These are phyloP conservation scores for Teunomyces cretensis DNA, from an alignment of 805 yeast species.

Conservation along the genomic window DNA sequence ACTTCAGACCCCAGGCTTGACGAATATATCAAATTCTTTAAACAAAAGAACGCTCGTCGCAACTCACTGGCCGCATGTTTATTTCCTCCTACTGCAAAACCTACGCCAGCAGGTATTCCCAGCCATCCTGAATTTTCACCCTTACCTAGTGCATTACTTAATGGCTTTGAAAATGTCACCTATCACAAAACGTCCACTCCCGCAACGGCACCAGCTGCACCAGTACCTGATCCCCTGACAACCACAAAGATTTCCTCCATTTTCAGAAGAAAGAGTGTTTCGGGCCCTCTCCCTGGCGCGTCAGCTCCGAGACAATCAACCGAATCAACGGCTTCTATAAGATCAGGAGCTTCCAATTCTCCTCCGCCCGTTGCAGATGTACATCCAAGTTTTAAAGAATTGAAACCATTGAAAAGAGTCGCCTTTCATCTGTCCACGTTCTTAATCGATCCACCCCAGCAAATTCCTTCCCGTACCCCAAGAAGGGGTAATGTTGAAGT, in stretches of 20 bases:
- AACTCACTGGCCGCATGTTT: not conserved
- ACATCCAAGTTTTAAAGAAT: slow-evolving; percentile 26
- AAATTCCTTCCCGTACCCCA: slow-evolving; percentile 85
- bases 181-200: slow-evolving; percentile 7
- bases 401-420: slow-evolving; percentile 41
- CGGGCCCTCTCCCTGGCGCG: slow-evolving; percentile 3
- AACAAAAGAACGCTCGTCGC: slow-evolving; percentile 21
- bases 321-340: not conserved
- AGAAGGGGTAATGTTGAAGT: slow-evolving; percentile 71
- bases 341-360: not conserved
- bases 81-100: not conserved
- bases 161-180: slow-evolving; percentile 15
- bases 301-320: slow-evolving; percentile 3
- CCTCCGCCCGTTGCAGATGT: slow-evolving; percentile 3
- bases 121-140: slow-evolving; percentile 11
- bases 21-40: slow-evolving; percentile 36
- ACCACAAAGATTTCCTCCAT: not conserved
- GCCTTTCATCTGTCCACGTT: slow-evolving; percentile 44
- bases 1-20: slow-evolving; percentile 32
- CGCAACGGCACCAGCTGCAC: not conserved
- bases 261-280: slow-evolving; percentile 1
- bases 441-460: slow-evolving; percentile 76
- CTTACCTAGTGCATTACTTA: slow-evolving; percentile 18
- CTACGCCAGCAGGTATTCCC: slow-evolving; percentile 6
- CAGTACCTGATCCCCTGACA: slow-evolving; percentile 1